Evolutionary conservation across 441 rosid genomes (phyloP), one percentile per base, ranked within the genome.

Genomic region (Dalechampia spathulata): DNA sequence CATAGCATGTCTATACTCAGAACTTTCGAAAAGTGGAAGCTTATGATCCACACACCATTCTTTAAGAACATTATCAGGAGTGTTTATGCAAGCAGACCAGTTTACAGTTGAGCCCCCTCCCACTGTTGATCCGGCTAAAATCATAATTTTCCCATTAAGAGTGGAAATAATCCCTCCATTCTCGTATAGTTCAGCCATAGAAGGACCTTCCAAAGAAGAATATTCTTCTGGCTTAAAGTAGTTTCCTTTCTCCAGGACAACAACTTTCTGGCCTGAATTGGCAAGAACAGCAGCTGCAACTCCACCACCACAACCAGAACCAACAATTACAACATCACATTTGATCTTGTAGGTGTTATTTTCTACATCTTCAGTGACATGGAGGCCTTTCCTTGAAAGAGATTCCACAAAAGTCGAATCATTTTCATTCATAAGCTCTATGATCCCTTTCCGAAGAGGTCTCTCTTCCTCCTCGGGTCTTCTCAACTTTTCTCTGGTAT

Each of bases 261-360:
- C 36, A 3, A 87, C 92, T 69, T 82, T 87, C 6, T 65, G 62
- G 39, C 90, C 96, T 0, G 83, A 70, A 19, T 59, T 72, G 51
- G 96, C 92, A 1, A 87, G 83, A 17, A 68, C 72, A 7, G 86
- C 77, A 6, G 95, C 97, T 19, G 97, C 93, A 49, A 86, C 90
- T 8, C 88, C 97, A 47, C 95, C 93, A 4, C 97, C 95, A 9
- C 95, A 82, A 38, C 95, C 88, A 2, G 95, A 84, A 22, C 95
- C 97, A 10, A 86, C 60, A 11, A 90, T 64, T 30, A 83, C 84
- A 1, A 74, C 88, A 55, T 90, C 95, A 36, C 97, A 90, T 57
- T 78, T 68, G 63, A 90, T 80, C 67, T 69, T 77, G 64, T 58
- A 67, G 55, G 64, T 52, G 17, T 71, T 48, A 10, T 49, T 44